Percentiles rank a stretch among this genome's conserved stretches.
phyloP scores from a whole-genome alignment of 2,329 filamentous ascomycete genomes.

The Trichoderma harzianum region DNA sequence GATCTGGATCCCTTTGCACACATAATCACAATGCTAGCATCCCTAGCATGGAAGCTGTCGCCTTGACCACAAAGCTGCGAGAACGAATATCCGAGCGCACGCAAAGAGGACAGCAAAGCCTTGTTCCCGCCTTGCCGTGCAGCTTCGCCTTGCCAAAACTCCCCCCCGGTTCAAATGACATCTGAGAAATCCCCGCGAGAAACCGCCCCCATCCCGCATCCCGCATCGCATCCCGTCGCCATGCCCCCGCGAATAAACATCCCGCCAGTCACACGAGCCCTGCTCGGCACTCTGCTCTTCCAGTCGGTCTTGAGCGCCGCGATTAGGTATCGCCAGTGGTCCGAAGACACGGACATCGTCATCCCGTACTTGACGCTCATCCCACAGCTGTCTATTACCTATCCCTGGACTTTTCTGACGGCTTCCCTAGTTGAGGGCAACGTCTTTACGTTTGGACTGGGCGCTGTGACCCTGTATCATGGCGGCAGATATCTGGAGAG shows the following conservation, averaged over 20 bases:
- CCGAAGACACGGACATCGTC: slow-evolving; percentile 59
- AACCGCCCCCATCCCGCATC: not conserved
- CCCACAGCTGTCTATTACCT: slow-evolving; percentile 76
- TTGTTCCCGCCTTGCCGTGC: not conserved
- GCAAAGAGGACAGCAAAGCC: slow-evolving; percentile 3
- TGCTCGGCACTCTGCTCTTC: slow-evolving; percentile 69
- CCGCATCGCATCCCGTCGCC: slow-evolving; percentile 28
- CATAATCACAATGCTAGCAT: slow-evolving; percentile 1
- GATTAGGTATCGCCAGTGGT: slow-evolving; percentile 70
- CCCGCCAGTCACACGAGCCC: slow-evolving; percentile 81
- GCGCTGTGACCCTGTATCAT: slow-evolving; percentile 77
- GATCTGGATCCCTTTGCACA: slow-evolving; percentile 4
- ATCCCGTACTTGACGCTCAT: slow-evolving; percentile 86
- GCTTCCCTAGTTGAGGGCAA: slow-evolving; percentile 91
- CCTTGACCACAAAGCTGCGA: slow-evolving; percentile 5
- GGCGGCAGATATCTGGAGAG: slow-evolving; percentile 93
- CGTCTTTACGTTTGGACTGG: slow-evolving; percentile 77
- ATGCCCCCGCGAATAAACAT: slow-evolving; percentile 88
- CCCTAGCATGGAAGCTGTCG: slow-evolving; percentile 4
- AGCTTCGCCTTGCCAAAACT: not conserved
- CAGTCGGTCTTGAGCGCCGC: slow-evolving; percentile 81
- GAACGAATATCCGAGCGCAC: not conserved
- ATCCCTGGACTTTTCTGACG: slow-evolving; percentile 89
- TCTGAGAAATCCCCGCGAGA: not conserved
- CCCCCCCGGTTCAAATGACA: slow-evolving; percentile 9